These are phyloP conservation scores for Collybia mongolica DNA, from an alignment of 768 basidiomycete species.

Conservation along the genomic window DNA sequence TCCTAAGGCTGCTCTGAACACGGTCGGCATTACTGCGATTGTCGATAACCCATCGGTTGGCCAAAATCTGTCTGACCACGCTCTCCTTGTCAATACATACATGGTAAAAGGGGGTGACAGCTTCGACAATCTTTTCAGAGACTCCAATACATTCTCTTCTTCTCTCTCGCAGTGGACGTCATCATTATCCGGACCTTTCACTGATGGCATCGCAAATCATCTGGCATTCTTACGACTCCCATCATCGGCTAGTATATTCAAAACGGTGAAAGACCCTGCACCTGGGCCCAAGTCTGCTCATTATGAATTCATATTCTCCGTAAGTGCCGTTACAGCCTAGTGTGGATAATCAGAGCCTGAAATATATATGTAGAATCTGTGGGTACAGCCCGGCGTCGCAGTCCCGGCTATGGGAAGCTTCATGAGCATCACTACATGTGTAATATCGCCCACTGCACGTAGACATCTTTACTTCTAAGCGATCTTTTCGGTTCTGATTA, in stretches of 20 bases:
- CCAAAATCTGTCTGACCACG: slow-evolving; percentile 1
- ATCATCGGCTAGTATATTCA: slow-evolving; percentile 6
- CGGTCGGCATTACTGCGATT: not conserved
- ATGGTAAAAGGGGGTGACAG: slow-evolving; percentile 2
- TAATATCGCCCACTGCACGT: slow-evolving; percentile 15
- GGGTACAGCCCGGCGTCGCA: slow-evolving; percentile 12
- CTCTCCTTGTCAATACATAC: not conserved
- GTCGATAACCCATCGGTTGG: not conserved
- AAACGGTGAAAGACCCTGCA: slow-evolving; percentile 17
- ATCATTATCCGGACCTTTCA: slow-evolving; percentile 21
- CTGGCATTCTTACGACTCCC: slow-evolving; percentile 18
- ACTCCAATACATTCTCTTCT: slow-evolving; percentile 11
- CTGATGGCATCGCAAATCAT: slow-evolving; percentile 16
- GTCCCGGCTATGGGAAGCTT: slow-evolving; percentile 14
- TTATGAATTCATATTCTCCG: slow-evolving; percentile 19
- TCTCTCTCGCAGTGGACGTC: slow-evolving; percentile 19
- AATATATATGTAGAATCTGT: too few relatives aligned
- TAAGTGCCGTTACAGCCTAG: not conserved
- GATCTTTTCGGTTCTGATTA: slow-evolving; percentile 1
- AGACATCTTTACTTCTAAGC: not conserved
- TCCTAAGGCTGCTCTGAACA: not conserved
- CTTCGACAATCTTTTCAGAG: slow-evolving; percentile 16
- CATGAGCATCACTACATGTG: slow-evolving; percentile 10
- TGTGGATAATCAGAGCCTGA: too few relatives aligned
- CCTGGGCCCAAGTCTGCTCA: slow-evolving; percentile 22